phyloP scores from a whole-genome alignment of 208 protist genomes.

The Histomonas meleagridis region DNA sequence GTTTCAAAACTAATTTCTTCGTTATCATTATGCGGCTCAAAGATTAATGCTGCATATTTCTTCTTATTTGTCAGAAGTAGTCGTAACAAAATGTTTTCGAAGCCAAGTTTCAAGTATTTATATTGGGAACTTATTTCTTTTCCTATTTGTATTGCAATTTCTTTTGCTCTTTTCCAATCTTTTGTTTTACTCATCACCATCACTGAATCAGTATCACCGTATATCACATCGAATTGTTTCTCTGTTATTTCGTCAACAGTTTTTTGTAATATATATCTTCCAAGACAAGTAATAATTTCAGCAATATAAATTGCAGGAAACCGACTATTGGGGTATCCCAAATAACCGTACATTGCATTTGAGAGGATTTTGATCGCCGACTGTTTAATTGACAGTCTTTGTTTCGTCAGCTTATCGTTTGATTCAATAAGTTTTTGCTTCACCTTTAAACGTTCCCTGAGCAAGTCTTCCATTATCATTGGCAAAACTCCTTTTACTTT shows the following conservation, averaged over 20 bases:
- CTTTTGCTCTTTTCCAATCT: constrained; percentile 47
- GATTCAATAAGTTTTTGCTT: background rate
- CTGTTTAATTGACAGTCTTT: background rate
- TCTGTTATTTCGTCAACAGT: constrained; percentile 77
- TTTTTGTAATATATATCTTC: constrained; percentile 73
- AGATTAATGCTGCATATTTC: constrained; percentile 65
- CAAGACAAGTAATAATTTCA: constrained; percentile 84
- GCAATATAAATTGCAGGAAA: constrained; percentile 94
- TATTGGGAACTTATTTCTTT: constrained; percentile 86
- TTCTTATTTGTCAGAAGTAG: constrained; percentile 89
- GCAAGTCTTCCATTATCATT: background rate
- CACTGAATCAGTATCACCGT: constrained; percentile 97
- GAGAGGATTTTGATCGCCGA: constrained; percentile 52
- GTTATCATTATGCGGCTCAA: background rate
- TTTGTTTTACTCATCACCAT: constrained; percentile 90
- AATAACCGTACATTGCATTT: constrained; percentile 76
- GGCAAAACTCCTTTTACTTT: background rate
- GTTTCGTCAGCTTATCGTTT: background rate
- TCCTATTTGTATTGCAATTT: constrained; percentile 73
- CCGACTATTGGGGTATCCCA: constrained; percentile 87
- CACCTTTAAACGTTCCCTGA: background rate
- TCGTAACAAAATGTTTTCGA: constrained; percentile 93
- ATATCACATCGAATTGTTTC: constrained; percentile 58
- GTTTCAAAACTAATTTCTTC: constrained; percentile 49
- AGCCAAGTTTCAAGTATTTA: constrained; percentile 88